Percentiles rank a stretch among this genome's conserved stretches.
These are phyloP conservation scores for Schizosaccharomyces octosporus DNA, from an alignment of 805 yeast species.

Conservation along the genomic window DNA sequence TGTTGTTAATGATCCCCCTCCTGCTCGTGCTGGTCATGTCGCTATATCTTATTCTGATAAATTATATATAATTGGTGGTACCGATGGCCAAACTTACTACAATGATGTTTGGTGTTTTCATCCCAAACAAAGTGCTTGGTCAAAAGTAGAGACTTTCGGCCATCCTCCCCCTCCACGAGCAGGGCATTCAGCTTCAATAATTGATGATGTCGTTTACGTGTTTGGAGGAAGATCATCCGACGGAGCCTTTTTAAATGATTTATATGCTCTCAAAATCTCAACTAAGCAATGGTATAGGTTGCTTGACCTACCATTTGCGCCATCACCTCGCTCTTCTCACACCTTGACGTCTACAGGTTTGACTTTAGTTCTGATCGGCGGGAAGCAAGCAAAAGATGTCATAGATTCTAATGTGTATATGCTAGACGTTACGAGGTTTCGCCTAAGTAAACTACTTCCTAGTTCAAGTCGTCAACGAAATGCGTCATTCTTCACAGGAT, in stretches of 20 bases:
- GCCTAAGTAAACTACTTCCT: background rate
- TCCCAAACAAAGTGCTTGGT: constrained; percentile 45
- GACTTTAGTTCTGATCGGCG: background rate
- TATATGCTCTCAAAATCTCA: constrained; percentile 47
- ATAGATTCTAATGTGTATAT: background rate
- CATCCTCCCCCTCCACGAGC: constrained; percentile 63
- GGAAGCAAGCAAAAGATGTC: background rate
- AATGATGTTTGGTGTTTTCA: constrained; percentile 67
- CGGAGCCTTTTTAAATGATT: constrained; percentile 40
- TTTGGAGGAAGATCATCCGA: constrained; percentile 70
- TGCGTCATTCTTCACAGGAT: background rate
- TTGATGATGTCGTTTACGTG: constrained; percentile 53
- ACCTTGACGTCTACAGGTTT: background rate
- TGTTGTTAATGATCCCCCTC: constrained; percentile 32
- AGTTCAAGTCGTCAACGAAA: background rate
- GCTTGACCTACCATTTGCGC: background rate
- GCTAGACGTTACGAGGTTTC: background rate
- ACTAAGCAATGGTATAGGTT: background rate
- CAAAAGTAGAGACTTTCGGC: constrained; percentile 43
- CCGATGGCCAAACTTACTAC: constrained; percentile 43
- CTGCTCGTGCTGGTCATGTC: constrained; percentile 76
- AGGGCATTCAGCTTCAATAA: constrained; percentile 70
- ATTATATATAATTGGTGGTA: constrained; percentile 80
- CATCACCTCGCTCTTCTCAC: background rate
- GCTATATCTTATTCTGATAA: constrained; percentile 59